Evolutionary conservation across 805 yeast species (phyloP), one percentile per base, ranked within the genome.

Genomic region (Saturnispora zaruensis): DNA sequence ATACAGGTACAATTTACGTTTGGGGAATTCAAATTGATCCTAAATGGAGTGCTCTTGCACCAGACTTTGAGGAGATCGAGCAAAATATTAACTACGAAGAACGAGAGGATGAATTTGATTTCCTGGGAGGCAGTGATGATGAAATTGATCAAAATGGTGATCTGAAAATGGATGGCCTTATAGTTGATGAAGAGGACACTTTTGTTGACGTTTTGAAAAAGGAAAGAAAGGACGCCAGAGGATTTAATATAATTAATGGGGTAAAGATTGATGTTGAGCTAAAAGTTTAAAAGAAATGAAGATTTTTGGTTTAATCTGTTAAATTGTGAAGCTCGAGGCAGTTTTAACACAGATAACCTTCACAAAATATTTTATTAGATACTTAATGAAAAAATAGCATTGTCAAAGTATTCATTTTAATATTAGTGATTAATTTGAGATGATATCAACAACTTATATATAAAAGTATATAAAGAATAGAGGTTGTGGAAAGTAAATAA

Each of bases 1-100:
- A 90, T 60, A 73, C 86, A 30, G 97, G 97, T 1, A 72, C 79
- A 36, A 76, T 90, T 2, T 89, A 86, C 61, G 62, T 85, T 38
- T 91, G 97, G 96, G 77, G 84, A 45, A 76, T 87, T 8, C 77
- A 77, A 37, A 78, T 86, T 20, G 95, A 96, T 0, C 96, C 89
- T 59, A 85, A 87, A 66, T 90, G 98, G 98, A 84, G 95, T 65
- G 95, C 97, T 1, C 70, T 90, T 58, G 97, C 97, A 0, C 97
- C 97, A 0, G 98, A 91, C 64, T 90, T 91, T 63, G 95, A 85
- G 44, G 97, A 90, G 64, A 82, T 90, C 41, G 96, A 90, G 61
- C 96, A 89, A 59, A 91, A 89, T 60, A 83, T 87, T 8, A 88
- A 85, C 51, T 90, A 91, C 61, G 79, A 81, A 56, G 98, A 90